Percentiles rank a stretch among this genome's conserved stretches.
Conservation (phyloP, 176 grass and related monocot genomes). For the Oryza meridionalis region DNA sequence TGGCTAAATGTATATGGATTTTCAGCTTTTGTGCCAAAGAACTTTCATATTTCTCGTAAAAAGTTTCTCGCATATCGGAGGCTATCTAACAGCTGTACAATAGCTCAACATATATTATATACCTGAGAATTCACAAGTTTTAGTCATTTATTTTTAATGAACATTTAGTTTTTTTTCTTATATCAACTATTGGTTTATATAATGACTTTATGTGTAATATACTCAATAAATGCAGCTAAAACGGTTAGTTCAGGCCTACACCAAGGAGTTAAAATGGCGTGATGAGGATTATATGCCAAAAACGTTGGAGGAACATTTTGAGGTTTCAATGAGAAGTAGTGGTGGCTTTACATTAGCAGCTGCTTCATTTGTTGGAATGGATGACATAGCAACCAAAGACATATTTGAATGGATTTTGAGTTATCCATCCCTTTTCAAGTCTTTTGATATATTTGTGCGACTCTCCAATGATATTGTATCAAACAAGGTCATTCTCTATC, state of each 20-base stretch:
- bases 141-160: constrained; percentile 1
- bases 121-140: neutral
- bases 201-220: neutral
- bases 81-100: neutral
- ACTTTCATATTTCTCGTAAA: neutral
- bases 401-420: constrained; percentile 42
- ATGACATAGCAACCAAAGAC: neutral
- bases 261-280: constrained; percentile 50
- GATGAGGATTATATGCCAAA: constrained; percentile 35
- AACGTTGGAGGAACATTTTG: constrained; percentile 45
- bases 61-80: neutral
- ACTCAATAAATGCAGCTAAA: constrained; percentile 35
- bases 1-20: neutral
- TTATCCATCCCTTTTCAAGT: constrained; percentile 31
- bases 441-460: constrained; percentile 36
- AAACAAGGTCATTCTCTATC: constrained; percentile 28
- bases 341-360: constrained; percentile 11
- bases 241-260: constrained; percentile 28
- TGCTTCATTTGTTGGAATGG: constrained; percentile 43
- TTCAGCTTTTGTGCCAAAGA: neutral
- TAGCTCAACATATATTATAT: too few relatives aligned
- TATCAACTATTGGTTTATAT: neutral
- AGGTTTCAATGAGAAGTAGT: constrained; percentile 33
- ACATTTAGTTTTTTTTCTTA: neutral
- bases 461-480: constrained; percentile 54